These are phyloP conservation scores for Pythium volutum DNA, from an alignment of 352 stramenopile genomes.

Conservation along the genomic window DNA sequence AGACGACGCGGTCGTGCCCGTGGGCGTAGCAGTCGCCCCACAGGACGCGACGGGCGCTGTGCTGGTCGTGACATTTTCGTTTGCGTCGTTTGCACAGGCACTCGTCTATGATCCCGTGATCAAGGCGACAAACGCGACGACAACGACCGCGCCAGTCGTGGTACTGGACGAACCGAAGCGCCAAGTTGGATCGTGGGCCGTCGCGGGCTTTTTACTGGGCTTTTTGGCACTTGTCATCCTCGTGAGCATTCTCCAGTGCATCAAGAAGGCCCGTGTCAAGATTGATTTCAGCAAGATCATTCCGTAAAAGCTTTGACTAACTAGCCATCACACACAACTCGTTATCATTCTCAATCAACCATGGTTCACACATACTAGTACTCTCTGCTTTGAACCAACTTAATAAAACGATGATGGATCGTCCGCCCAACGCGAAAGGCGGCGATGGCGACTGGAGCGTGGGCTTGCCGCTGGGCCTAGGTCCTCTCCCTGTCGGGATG, in stretches of 20 bases:
- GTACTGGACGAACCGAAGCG: not conserved
- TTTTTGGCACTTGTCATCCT: slow-evolving; percentile 1
- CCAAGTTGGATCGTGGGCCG: slow-evolving; percentile 8
- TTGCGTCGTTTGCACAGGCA: slow-evolving; percentile 1
- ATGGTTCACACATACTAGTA: no score
- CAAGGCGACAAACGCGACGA: not conserved
- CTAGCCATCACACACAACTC: no score
- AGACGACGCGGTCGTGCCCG: not conserved
- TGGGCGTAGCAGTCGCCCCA: not conserved
- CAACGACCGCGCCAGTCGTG: not conserved
- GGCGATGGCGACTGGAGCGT: no score
- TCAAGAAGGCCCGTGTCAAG: slow-evolving; percentile 12
- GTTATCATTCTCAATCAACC: no score
- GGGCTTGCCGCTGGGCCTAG: not conserved
- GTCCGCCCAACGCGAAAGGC: not conserved
- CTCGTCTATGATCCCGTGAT: slow-evolving; percentile 11
- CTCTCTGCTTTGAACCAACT: not conserved
- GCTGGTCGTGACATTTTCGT: slow-evolving; percentile 2
- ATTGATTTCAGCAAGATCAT: slow-evolving; percentile 20
- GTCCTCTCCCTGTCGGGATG: not conserved
- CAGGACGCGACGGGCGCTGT: not conserved
- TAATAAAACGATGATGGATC: not conserved
- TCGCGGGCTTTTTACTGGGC: slow-evolving; percentile 4
- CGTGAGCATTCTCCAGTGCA: slow-evolving; percentile 14
- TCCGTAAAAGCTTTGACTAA: not conserved